Evolutionary conservation across 2,329 filamentous ascomycete species (phyloP).

Genomic region (Fusarium armeniacum): DNA sequence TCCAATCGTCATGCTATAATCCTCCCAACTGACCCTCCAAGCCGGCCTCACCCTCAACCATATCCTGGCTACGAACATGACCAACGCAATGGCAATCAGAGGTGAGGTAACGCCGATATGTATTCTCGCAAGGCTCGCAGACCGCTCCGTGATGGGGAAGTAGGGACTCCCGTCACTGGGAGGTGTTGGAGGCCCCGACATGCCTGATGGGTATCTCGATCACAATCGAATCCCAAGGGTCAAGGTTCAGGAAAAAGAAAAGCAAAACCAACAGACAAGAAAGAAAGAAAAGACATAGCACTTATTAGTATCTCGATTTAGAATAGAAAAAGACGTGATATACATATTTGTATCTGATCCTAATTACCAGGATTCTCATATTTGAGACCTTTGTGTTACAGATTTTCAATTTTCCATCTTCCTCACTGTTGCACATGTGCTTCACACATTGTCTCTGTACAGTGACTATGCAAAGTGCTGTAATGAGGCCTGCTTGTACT

Average conservation of each 20-base stretch:
- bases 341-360: constrained; percentile 25
- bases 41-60: background rate
- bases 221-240: background rate
- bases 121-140: background rate
- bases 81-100: constrained; percentile 3
- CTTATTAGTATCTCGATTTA: background rate
- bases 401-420: background rate
- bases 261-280: background rate
- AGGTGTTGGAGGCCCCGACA: constrained; percentile 4
- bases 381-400: constrained; percentile 13
- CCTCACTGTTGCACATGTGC: background rate
- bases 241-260: background rate
- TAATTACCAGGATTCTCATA: background rate
- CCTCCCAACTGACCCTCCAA: constrained; percentile 22
- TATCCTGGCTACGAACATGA: constrained; percentile 18
- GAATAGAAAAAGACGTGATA: background rate
- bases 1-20: constrained; percentile 12
- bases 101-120: background rate
- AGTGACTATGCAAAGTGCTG: background rate
- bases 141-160: constrained; percentile 11
- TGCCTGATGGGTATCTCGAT: background rate
- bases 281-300: background rate
- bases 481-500: background rate
- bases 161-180: constrained; percentile 21
- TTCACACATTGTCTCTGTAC: background rate